Conservation (phyloP, 352 stramenopile genomes). For the Phytophthora syringae region DNA sequence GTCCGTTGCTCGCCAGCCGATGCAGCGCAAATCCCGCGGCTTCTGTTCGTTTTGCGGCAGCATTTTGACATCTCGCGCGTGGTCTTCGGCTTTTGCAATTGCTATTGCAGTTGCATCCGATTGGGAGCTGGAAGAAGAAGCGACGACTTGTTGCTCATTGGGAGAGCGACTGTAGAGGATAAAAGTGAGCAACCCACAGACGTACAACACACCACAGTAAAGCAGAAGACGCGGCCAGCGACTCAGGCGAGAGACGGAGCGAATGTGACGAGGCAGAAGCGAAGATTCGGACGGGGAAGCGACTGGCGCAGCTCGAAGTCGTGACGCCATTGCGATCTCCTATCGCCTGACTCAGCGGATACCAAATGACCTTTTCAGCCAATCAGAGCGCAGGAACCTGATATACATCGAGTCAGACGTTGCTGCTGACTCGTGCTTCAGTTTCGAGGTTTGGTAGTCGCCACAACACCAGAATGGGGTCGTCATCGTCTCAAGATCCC, state of each 20-base stretch:
- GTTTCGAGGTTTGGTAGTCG: background rate
- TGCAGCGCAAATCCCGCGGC: slow-evolving; percentile 27
- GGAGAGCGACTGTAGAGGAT: slow-evolving; percentile 1
- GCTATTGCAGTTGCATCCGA: slow-evolving; percentile 15
- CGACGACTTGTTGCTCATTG: slow-evolving; percentile 1
- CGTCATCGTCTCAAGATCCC: slow-evolving; percentile 14
- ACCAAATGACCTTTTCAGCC: slow-evolving; percentile 1
- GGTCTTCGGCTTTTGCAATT: slow-evolving; percentile 39
- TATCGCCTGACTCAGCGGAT: background rate
- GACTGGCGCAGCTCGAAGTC: background rate
- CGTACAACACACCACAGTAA: slow-evolving; percentile 22
- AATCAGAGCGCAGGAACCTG: background rate
- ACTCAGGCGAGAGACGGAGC: background rate
- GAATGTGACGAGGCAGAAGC: slow-evolving; percentile 11
- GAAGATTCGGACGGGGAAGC: slow-evolving; percentile 1
- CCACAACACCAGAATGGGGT: slow-evolving; percentile 21
- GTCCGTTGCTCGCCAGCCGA: slow-evolving; percentile 40
- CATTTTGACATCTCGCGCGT: slow-evolving; percentile 48
- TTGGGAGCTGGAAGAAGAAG: slow-evolving; percentile 11
- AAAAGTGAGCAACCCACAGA: slow-evolving; percentile 13
- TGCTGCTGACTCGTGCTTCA: background rate
- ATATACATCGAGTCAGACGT: background rate
- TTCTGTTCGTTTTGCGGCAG: slow-evolving; percentile 25
- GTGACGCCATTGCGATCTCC: background rate
- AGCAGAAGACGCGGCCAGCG: slow-evolving; percentile 25